Evolutionary conservation across 2,329 filamentous ascomycete species (phyloP), one percentile per base, ranked within the genome.

Genomic region (Myriosclerotinia curreyana): DNA sequence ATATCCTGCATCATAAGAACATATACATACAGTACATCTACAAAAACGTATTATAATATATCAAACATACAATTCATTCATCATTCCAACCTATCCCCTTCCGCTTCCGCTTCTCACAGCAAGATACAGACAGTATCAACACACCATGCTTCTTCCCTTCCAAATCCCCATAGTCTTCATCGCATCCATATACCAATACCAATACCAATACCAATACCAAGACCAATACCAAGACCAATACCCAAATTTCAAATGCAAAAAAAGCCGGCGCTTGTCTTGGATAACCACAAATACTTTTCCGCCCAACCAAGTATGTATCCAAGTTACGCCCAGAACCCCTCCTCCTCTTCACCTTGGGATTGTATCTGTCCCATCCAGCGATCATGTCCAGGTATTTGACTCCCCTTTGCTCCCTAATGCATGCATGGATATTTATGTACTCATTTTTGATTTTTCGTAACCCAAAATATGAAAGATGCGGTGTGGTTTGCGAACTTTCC

Each of bases 251-350:
- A 22, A 40, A 58, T 36, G 20, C 55, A 38, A 48, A 9, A 38
- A 48, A 9, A 52, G 17, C n/a, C 4, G n/a, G 20, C 28, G 6
- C 5, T 22, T 48, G 15, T 58, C 31, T n/a, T 34, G 53, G 31
- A 48, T 14, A 48, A 48, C 31, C 25, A 36, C 31, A 48, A 22
- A 12, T 28, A 48, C 55, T 58, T 48, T 58, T 58, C n/a, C 28
- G 14, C 20, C 40, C 28, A 36, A 22, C 15, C 40, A 22, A 54
- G 9, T 46, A 46, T 6, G 28, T 14, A 31, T 28, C n/a, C 11
- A n/a, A 22, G 14, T 48, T 48, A 31, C 55, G 55, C 55, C 54
- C 42, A 48, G 20, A 9, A 7, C 20, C 42, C 42, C 36, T 20
- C 28, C 42, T 22, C 40, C 54, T 46, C 40, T 46, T 20, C 31